Evolutionary conservation across 768 basidiomycete species (phyloP), one percentile per base, ranked within the genome.

Genomic region (Sistotremastrum suecicum): DNA sequence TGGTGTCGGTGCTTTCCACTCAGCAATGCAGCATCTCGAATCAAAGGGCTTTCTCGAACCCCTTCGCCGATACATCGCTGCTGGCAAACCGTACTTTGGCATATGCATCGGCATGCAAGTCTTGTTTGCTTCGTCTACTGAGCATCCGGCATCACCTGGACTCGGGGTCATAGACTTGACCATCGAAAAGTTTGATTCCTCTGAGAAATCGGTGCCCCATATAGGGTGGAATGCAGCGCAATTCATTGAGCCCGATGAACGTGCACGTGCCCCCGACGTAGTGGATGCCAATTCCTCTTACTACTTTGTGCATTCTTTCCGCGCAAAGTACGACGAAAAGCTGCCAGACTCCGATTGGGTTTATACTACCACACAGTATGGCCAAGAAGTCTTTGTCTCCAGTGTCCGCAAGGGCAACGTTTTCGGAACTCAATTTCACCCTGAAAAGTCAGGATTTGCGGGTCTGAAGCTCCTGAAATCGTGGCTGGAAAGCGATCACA

Each of bases 61-160:
- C 29, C 70, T 99, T 47, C 74, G 72, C 50, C 64, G 72, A 43
- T 99, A 97, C 62, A 79, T 99, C 54, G 63, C 65, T 10, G 87
- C 87, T 7, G 94, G 95, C 29, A 76, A 72, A 54, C 95, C 94
- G 2, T 99, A 95, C 65, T 88, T 95, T 63, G 89, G 89, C 36
- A 98, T 99, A 67, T 99, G 95, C 66, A 87, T 99, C 57, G 95
- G 95, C 55, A 83, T 99, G 80, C 95, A 99, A 63, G 77, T 95
- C 47, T 84, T 99, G 50, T 98, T 90, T 65, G 67, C 74, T 48
- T 78, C 83, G 9, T 97, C 94, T 10, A 65, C 75, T 50, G 95
- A 99, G 66, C 80, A 81, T 9, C 71, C 76, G 10, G 56, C 60
- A 12, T 65, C 66, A 30, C 60, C 56, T n/a, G 92, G 94, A n/a